Evolutionary conservation across 2,329 filamentous ascomycete species (phyloP).

Genomic region (Xylariaceae sp.): DNA sequence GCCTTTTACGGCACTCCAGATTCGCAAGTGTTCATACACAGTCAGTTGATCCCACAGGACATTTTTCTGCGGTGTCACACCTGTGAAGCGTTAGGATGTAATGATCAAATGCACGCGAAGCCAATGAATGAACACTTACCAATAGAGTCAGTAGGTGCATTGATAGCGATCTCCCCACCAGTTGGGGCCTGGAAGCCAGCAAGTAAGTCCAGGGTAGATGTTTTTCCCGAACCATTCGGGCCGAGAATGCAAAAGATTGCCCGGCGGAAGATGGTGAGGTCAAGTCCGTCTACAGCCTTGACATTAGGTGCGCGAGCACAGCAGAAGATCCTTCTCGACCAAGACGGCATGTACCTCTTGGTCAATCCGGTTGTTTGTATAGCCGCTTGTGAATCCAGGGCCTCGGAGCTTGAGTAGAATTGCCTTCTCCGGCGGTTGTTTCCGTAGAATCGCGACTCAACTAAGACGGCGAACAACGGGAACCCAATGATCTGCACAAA

Average conservation of each 20-base stretch:
- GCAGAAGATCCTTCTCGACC: slow-evolving; percentile 28
- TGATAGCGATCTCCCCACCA: slow-evolving; percentile 39
- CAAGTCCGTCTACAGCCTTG: slow-evolving; percentile 57
- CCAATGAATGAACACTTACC: slow-evolving; percentile 46
- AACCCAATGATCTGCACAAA: slow-evolving; percentile 33
- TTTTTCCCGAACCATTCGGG: slow-evolving; percentile 68
- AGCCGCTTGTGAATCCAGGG: slow-evolving; percentile 18
- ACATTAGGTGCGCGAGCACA: slow-evolving; percentile 28
- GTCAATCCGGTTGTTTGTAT: slow-evolving; percentile 26
- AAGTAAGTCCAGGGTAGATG: slow-evolving; percentile 65
- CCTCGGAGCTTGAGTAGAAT: slow-evolving; percentile 19
- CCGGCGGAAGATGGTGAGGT: slow-evolving; percentile 53
- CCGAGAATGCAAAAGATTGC: slow-evolving; percentile 65
- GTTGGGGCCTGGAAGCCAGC: slow-evolving; percentile 60
- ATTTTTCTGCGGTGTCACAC: slow-evolving; percentile 71
- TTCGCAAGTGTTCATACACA: slow-evolving; percentile 64
- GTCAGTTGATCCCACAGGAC: slow-evolving; percentile 72
- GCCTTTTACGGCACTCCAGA: slow-evolving; percentile 67
- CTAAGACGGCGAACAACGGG: slow-evolving; percentile 28
- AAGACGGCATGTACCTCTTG: slow-evolving; percentile 31
- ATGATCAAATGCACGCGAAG: no score
- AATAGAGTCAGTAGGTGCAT: slow-evolving; percentile 44
- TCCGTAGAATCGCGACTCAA: slow-evolving; percentile 33
- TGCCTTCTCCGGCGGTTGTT: slow-evolving; percentile 31
- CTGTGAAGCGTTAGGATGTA: slow-evolving; percentile 49